phyloP scores from a whole-genome alignment of 2,329 filamentous ascomycete genomes.

The Beauveria caledonica region DNA sequence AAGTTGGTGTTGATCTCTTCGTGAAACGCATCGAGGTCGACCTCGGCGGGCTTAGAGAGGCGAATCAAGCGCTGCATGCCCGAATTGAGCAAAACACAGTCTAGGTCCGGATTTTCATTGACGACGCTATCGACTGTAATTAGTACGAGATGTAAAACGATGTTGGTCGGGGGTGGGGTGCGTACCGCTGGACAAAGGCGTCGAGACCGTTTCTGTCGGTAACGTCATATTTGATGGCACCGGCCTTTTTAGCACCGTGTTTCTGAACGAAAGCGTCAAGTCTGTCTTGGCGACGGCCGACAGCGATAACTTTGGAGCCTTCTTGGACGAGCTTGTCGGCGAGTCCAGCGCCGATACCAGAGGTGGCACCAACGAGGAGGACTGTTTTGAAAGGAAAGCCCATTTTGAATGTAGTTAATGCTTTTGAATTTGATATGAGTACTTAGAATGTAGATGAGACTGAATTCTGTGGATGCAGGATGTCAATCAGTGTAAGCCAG shows the following conservation, averaged over 20 bases:
- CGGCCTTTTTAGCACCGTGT: slow-evolving; percentile 33
- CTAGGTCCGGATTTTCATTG: slow-evolving; percentile 37
- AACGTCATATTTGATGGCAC: slow-evolving; percentile 33
- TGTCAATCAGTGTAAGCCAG: neutral
- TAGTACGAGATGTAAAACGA: too few relatives aligned
- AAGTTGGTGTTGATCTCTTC: slow-evolving; percentile 16
- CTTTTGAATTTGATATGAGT: neutral
- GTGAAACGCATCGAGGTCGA: slow-evolving; percentile 22
- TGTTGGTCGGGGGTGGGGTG: neutral
- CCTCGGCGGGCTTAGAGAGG: slow-evolving; percentile 12
- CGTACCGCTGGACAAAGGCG: slow-evolving; percentile 14
- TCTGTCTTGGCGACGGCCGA: slow-evolving; percentile 39
- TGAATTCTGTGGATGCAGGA: neutral
- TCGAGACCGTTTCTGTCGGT: slow-evolving; percentile 29
- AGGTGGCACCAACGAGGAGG: slow-evolving; percentile 34
- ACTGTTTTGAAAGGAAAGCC: slow-evolving; percentile 46
- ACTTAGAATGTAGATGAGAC: neutral
- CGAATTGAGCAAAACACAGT: slow-evolving; percentile 49
- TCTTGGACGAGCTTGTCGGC: slow-evolving; percentile 30
- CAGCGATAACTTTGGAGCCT: slow-evolving; percentile 35
- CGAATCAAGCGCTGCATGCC: slow-evolving; percentile 39
- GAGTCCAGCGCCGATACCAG: slow-evolving; percentile 18
- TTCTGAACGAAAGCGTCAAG: slow-evolving; percentile 38
- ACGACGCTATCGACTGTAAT: slow-evolving; percentile 3
- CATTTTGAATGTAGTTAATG: slow-evolving; percentile 27